Base-by-base conservation (phyloP, 305 asterid species). In the Solanum hybrid region DNA sequence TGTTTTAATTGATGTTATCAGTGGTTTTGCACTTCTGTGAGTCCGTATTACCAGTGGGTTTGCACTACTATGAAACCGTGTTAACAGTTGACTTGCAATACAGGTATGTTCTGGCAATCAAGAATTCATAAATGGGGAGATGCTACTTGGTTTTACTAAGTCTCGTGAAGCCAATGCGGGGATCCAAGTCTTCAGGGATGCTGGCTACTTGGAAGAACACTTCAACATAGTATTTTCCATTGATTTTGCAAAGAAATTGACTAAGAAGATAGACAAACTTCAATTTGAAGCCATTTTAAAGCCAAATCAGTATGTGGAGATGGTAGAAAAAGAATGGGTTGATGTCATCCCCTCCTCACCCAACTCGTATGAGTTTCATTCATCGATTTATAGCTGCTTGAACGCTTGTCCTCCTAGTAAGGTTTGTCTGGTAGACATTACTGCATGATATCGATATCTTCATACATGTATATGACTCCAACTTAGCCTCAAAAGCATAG, bases 271-370 rank as follows among this genome's bases (percentile, higher is more conserved):
- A 1, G 91, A 90, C 85, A 93, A 94, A 78, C 93, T 97, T 87
- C 94, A 88, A 90, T 93, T 97, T 86, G 89, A 93, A 60, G 95
- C 95, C 37, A 90, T 95, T 84, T 90, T 91, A 79, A 88, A 91
- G 73, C 90, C 93, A 56, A 95, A 91, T 91, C 89, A 93, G 31
- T 88, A 94, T 10, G 94, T 94, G 11, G 93, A 94, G 91, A 93
- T 91, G 94, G 94, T 94, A 29, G 95, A 93, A 71, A 93, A 94
- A 77, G 99, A 94, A 32, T 97, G 99, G 99, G 89, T 94, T 24
- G 94, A 95, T 88, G 94, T 96, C n/a, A 82, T 85, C 32, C 97
- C 98, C 78, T 89, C 95, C 6, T 89, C 93, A 17, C 95, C 93
- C 32, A 97, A 95, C 91, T 97, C 98, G 17, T 91, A 89, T 80